Percentiles rank a stretch among this genome's conserved stretches.
Conservation (phyloP, 2,329 filamentous ascomycete genomes). For the Fusarium nelsonii region DNA sequence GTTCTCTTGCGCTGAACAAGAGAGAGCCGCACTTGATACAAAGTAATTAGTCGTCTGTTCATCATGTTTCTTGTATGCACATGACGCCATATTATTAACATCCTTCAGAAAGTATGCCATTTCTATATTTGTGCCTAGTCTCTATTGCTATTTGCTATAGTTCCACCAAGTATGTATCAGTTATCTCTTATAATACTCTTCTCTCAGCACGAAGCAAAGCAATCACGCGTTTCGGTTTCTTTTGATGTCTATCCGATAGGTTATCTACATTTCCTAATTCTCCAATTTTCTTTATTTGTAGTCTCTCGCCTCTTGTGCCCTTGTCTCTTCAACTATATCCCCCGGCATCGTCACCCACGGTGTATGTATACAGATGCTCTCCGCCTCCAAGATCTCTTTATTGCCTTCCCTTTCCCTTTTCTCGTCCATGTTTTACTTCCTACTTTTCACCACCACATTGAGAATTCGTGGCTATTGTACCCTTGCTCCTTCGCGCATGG, state of each 20-base stretch:
- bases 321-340: background rate
- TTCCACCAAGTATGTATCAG: background rate
- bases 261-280: background rate
- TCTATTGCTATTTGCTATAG: background rate
- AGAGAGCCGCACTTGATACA: background rate
- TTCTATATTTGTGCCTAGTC: background rate
- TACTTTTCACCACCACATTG: background rate
- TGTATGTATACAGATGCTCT: background rate
- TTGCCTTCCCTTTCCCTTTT: background rate
- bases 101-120: too few species aligned
- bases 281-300: background rate
- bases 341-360: background rate
- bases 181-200: background rate
- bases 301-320: background rate
- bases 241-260: background rate
- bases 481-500: background rate
- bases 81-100: background rate
- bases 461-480: background rate
- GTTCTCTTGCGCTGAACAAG: background rate
- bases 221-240: background rate
- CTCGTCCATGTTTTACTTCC: background rate
- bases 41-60: constrained; percentile 1
- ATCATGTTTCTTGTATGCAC: background rate
- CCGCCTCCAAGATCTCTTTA: background rate
- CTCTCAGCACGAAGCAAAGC: background rate